Evolutionary conservation across 1,284 basidiomycete species (phyloP).

Genomic region (Papiliotrema laurentii): DNA sequence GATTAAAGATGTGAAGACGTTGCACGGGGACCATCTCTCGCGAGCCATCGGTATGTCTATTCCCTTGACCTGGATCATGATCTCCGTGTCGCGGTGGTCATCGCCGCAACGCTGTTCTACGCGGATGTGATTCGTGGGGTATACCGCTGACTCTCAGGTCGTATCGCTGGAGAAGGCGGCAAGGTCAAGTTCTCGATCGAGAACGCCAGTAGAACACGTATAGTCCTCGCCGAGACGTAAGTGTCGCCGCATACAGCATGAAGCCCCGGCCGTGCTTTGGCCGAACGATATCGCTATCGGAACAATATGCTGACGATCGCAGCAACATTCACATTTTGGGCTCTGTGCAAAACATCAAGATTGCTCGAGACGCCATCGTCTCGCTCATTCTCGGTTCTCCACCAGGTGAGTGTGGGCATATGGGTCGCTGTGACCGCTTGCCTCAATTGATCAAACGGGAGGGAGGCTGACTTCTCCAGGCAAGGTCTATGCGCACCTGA

Average conservation of each 20-base stretch:
- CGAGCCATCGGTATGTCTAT: conserved; percentile 76
- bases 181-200: conserved; percentile 99
- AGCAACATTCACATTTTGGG: conserved; percentile 58
- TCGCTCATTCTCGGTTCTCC: conserved; percentile 92
- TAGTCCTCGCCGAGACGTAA: conserved; percentile 93
- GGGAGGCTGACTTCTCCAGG: conserved; percentile 25
- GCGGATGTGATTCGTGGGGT: not conserved
- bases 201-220: conserved; percentile 90
- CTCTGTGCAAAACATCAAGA: conserved; percentile 77
- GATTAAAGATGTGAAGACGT: conserved; percentile 97
- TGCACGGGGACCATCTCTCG: conserved; percentile 93
- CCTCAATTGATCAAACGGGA: too few species aligned
- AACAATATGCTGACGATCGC: not conserved
- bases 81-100: not conserved
- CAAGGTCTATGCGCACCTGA: conserved; percentile 87
- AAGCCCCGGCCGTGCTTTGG: not conserved
- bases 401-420: conserved; percentile 66
- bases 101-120: not conserved
- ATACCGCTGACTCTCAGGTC: conserved; percentile 54
- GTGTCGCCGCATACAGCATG: conserved; percentile 39
- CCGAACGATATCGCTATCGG: not conserved
- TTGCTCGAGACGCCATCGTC: conserved; percentile 92
- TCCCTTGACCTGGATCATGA: too few species aligned
- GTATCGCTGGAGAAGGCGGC: conserved; percentile 96
- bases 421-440: too few species aligned